Evolutionary conservation across 257 asterid species (phyloP), one percentile per base, ranked within the genome.

Genomic region (Mitragyna speciosa): DNA sequence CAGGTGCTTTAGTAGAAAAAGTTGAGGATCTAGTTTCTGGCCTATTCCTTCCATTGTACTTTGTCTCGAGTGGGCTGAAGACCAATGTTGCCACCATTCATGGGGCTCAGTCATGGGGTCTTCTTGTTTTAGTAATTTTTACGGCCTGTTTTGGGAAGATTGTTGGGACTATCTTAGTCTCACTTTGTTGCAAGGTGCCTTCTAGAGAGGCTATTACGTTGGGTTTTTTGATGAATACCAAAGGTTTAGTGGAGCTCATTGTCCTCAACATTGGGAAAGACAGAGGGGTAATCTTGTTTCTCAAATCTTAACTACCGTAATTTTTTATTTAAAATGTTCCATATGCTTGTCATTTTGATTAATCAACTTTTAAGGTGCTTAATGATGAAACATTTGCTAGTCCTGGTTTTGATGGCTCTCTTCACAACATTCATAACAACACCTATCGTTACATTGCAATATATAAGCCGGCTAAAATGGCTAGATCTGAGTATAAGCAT

Each of bases 351-450:
- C 67, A 19, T 45, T 47, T 69, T 47, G 49, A 76, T 3, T 72
- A 58, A 11, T 61, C 67, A 24, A 73, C 43, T 26, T 43, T 84
- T 15, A 64, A 90, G 92, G 91, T 89, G n/a, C 64, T 91, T 82
- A 91, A 89, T 70, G 95, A 91, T 78, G 89, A 91, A 70, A 82
- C 91, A 0, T 91, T 91, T 58, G 91, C 95, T 3, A n/a, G 86
- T 91, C 52, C 71, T 91, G 83, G 93, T 91, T 1, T 30, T 91
- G 47, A 91, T 89, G 95, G 95, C 92, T 11, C 56, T 91, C 58
- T 87, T 89, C 90, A 91, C 95, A 0, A 88, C 95, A 7, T 89
- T 89, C 70, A 87, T 91, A 8, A 91, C 92, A 0, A 91, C 93
- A 0, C 95, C 95, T 0, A 70, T 77, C 0, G 93, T 89, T 0